Conservation (phyloP, 1,139 yeast species). For the Candida freyschussii region DNA sequence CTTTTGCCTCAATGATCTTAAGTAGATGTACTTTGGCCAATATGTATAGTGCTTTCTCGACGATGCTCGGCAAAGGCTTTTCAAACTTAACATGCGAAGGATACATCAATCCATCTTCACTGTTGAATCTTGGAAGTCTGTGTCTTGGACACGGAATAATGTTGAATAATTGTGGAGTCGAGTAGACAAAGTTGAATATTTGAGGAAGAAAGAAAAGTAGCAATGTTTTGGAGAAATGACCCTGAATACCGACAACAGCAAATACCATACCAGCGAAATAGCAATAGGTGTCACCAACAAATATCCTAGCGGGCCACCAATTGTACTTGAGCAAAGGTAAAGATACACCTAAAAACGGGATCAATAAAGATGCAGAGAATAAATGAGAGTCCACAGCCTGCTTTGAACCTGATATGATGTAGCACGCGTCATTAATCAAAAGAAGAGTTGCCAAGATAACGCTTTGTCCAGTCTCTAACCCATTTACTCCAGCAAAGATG, state of each 20-base stretch:
- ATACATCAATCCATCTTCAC: constrained; percentile 63
- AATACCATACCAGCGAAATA: constrained; percentile 98
- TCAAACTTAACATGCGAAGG: constrained; percentile 57
- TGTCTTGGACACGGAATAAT: constrained; percentile 94
- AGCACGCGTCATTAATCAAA: constrained; percentile 70
- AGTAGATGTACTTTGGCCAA: constrained; percentile 42
- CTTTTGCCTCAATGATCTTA: constrained; percentile 26
- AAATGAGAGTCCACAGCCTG: constrained; percentile 73
- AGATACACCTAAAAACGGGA: constrained; percentile 88
- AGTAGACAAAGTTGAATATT: constrained; percentile 80
- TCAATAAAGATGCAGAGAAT: constrained; percentile 69
- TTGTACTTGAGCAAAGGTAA: constrained; percentile 71
- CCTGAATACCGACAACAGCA: constrained; percentile 93
- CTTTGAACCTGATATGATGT: constrained; percentile 42
- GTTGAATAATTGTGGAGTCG: constrained; percentile 84
- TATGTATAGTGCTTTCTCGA: constrained; percentile 31
- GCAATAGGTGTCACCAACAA: constrained; percentile 98
- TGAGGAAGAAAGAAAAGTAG: constrained; percentile 85
- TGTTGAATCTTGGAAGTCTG: constrained; percentile 75
- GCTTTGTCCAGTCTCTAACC: constrained; percentile 94
- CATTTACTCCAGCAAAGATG: constrained; percentile 93
- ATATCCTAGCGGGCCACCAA: constrained; percentile 88
- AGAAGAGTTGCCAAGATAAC: constrained; percentile 69
- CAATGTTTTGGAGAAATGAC: constrained; percentile 92
- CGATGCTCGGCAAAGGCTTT: constrained; percentile 31